phyloP scores from a whole-genome alignment of 257 asterid species.

The Solanum chiquidenum region DNA sequence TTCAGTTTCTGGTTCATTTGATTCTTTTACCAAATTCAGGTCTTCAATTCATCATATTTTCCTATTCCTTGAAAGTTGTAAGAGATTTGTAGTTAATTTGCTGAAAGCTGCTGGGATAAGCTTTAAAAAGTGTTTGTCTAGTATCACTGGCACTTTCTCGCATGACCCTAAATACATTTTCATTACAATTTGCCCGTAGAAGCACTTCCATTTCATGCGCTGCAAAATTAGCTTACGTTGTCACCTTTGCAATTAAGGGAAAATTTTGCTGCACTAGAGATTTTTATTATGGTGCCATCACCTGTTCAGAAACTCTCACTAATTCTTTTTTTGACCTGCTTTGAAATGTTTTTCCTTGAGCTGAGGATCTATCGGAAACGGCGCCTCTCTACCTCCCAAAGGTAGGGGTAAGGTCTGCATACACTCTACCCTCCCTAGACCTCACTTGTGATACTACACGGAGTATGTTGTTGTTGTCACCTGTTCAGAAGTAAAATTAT shows the following conservation, averaged over 20 bases:
- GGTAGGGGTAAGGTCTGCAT: not conserved
- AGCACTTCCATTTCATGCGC: not conserved
- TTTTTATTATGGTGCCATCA: not conserved
- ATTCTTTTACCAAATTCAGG: not conserved
- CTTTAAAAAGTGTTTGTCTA: not conserved
- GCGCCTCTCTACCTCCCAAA: not conserved
- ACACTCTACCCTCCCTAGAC: not conserved
- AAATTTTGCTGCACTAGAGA: not conserved
- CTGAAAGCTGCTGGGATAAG: not conserved
- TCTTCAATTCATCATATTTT: not conserved
- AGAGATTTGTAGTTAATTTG: not conserved
- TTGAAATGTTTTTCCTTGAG: not conserved
- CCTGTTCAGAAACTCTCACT: not conserved
- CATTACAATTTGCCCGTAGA: not conserved
- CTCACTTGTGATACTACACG: not conserved
- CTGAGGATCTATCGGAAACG: not conserved
- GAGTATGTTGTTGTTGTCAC: not conserved
- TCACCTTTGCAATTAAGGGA: not conserved
- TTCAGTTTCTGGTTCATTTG: not conserved
- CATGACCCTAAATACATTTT: not conserved
- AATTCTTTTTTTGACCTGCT: not conserved
- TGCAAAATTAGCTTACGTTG: not conserved
- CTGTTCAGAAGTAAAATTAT: not conserved
- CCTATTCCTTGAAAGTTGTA: not conserved
- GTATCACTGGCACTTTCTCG: not conserved